Percentiles rank a stretch among this genome's conserved stretches.
Evolutionary conservation across 1,284 basidiomycete species (phyloP).

Genomic region (Papiliotrema fonsecae): DNA sequence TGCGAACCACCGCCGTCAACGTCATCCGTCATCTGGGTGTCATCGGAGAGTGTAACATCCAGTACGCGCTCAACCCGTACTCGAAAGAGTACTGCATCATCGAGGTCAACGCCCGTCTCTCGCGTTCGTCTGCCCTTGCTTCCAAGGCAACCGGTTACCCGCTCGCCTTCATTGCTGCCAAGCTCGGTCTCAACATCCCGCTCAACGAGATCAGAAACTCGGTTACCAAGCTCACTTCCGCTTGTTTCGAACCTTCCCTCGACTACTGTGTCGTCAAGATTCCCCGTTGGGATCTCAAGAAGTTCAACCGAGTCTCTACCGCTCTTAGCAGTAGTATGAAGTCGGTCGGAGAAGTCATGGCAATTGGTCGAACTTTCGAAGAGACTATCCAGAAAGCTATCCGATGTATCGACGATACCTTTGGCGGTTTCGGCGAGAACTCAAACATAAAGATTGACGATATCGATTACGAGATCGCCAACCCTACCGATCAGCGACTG

Average conservation of each 20-base stretch:
- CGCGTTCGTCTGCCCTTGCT: constrained; percentile 93
- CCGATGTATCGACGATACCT: constrained; percentile 89
- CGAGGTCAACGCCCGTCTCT: constrained; percentile 98
- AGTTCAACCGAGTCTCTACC: constrained; percentile 87
- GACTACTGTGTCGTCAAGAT: constrained; percentile 99
- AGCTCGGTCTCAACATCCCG: constrained; percentile 92
- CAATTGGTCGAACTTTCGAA: constrained; percentile 95
- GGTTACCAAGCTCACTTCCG: constrained; percentile 91
- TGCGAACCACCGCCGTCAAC: constrained; percentile 94
- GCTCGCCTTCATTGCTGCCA: constrained; percentile 96
- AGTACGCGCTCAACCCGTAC: constrained; percentile 92
- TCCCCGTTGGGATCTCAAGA: constrained; percentile 97
- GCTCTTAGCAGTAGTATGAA: constrained; percentile 93
- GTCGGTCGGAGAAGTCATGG: constrained; percentile 99
- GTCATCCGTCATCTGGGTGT: constrained; percentile 97
- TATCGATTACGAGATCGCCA: constrained; percentile 68
- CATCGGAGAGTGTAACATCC: constrained; percentile 95
- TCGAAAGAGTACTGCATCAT: constrained; percentile 98
- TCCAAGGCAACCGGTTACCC: constrained; percentile 99
- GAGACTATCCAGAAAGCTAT: constrained; percentile 99
- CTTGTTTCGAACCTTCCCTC: constrained; percentile 96
- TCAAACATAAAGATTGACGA: constrained; percentile 60
- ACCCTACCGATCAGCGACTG: constrained; percentile 73
- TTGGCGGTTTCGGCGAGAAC: constrained; percentile 76
- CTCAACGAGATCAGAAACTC: constrained; percentile 97